phyloP scores from a whole-genome alignment of 2,329 filamentous ascomycete species.

The Ophiocordyceps camponoti-rufipedis region DNA sequence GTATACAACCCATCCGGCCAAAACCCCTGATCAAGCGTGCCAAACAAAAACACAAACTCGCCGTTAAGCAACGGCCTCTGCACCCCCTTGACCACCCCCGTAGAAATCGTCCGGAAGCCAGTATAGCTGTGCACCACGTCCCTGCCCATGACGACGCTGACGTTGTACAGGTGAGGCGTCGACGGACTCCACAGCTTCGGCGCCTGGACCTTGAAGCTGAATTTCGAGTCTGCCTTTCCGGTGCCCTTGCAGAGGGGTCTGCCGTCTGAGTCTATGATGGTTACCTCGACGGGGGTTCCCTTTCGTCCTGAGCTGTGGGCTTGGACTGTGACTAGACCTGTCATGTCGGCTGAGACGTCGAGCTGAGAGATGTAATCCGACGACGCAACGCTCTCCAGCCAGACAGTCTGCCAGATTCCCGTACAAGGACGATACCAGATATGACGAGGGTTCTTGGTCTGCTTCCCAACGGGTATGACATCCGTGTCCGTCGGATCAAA shows the following conservation, averaged over 20 bases:
- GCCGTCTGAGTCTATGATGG: constrained; percentile 17
- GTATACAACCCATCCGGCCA: constrained; percentile 54
- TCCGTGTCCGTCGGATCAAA: constrained; percentile 46
- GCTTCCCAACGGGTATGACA: constrained; percentile 49
- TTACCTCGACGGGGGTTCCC: constrained; percentile 16
- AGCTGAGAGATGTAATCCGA: constrained; percentile 36
- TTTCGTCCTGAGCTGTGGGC: constrained; percentile 26
- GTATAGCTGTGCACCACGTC: constrained; percentile 47
- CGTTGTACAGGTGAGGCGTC: constrained; percentile 43
- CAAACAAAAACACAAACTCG: constrained; percentile 49
- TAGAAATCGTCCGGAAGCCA: constrained; percentile 46
- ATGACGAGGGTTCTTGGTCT: constrained; percentile 34
- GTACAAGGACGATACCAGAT: constrained; percentile 59
- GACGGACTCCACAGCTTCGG: constrained; percentile 48
- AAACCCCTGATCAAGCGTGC: constrained; percentile 51
- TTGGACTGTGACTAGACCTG: constrained; percentile 37
- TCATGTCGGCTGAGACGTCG: constrained; percentile 37
- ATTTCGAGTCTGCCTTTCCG: constrained; percentile 27
- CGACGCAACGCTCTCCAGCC: constrained; percentile 44
- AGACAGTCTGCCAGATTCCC: constrained; percentile 59
- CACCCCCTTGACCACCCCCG: constrained; percentile 36
- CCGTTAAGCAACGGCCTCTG: constrained; percentile 47
- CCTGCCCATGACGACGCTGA: constrained; percentile 31
- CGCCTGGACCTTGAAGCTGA: constrained; percentile 34
- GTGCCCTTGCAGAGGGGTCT: constrained; percentile 22